Base-by-base conservation (phyloP, 2,329 filamentous ascomycete species). In the Aaosphaeria arxii region DNA sequence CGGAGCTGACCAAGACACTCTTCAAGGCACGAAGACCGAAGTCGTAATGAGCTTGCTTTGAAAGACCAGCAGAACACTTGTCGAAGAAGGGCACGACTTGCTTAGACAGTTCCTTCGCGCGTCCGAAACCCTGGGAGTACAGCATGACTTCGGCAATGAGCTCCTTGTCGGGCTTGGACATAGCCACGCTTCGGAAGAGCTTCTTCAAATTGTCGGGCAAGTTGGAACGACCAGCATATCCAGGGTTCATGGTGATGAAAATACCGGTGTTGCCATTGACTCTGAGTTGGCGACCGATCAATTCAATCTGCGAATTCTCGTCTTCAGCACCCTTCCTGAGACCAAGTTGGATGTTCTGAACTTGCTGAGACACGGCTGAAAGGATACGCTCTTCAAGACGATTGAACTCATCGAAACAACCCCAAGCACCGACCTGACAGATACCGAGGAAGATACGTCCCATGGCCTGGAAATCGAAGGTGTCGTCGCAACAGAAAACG, bases 241-340 rank as follows among this genome's bases (percentile, higher is more conserved):
- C 94, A 70, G 94, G 94, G 71, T 99, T 99, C 95, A 99, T 99
- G 36, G 94, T 99, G 70, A 99, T 99, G 77, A 99, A 99, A 68
- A 99, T 94, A 60, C 94, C 94, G 44, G 95, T 97, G 67, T 96
- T 95, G 52, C 82, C 80, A 63, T 96, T 95, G 57, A 99, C 94
- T 54, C 81, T 84, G 42, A 99, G 80, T 59, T 95, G 91, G 47
- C 94, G 88, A 43, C 92, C 92, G 46, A 97, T 88, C 17, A 99
- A 79, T 69, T 99, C 94, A 59, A 99, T 97, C 66, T 96, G 88
- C 2, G 90, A 79, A 67, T 89, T 90, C 5, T 87, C 83, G 59
- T 96, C 89, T 47, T 90, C 85, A 6, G 77, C 86, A 32, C 87
- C 86, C 67, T 92, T 90, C 69, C 91, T 91, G 46, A 99, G 78